Evolutionary conservation across 169 alveolate species (phyloP).

Genomic region (Cyclospora cayetanensis): DNA sequence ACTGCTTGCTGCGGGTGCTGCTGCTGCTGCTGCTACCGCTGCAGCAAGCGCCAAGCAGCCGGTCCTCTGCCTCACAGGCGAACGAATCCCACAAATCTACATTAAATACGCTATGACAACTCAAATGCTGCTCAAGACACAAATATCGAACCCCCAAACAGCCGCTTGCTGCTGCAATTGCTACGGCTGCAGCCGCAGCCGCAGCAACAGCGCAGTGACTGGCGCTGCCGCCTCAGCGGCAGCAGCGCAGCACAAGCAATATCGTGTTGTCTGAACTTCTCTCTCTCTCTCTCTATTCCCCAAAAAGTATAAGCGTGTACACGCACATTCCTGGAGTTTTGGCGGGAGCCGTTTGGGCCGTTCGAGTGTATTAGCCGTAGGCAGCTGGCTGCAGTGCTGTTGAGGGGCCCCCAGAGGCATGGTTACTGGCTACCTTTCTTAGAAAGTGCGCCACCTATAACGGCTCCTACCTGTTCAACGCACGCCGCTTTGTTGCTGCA

Average conservation of each 20-base stretch:
- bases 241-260: not conserved
- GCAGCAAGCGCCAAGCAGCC: slow-evolving; percentile 4
- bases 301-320: not conserved
- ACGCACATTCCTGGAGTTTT: too few relatives aligned
- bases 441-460: too few relatives aligned
- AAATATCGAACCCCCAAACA: slow-evolving; percentile 30
- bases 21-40: slow-evolving; percentile 45
- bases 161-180: slow-evolving; percentile 6
- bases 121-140: slow-evolving; percentile 46
- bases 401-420: not conserved
- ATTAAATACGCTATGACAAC: slow-evolving; percentile 26
- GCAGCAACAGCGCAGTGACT: not conserved
- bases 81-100: not conserved
- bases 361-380: not conserved
- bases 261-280: not conserved
- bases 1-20: slow-evolving; percentile 23
- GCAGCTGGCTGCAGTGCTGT: not conserved
- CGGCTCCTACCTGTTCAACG: too few relatives aligned
- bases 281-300: not conserved
- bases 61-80: not conserved
- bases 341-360: too few relatives aligned
- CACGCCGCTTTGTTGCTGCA: too few relatives aligned
- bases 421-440: too few relatives aligned
- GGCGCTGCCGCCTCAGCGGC: slow-evolving; percentile 8
- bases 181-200: slow-evolving; percentile 13